Evolutionary conservation across 805 yeast species (phyloP).

Genomic region (Candida caryicola): DNA sequence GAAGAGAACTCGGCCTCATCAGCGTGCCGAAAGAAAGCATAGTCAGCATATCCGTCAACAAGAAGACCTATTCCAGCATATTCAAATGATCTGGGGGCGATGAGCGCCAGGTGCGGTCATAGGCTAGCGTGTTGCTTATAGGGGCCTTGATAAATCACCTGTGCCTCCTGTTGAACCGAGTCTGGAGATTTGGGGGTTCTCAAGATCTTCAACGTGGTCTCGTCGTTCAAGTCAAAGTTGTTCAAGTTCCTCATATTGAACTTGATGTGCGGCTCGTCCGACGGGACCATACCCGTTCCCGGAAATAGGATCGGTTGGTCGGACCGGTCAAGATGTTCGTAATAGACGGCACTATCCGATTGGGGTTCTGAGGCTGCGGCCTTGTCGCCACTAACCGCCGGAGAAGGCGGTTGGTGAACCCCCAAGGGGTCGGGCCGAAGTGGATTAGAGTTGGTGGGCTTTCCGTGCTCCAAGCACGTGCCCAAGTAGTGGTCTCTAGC

Average conservation of each 20-base stretch:
- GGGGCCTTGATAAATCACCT: not conserved
- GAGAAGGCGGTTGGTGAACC: too few relatives aligned
- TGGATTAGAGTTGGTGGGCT: not conserved
- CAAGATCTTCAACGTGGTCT: not conserved
- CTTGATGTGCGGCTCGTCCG: not conserved
- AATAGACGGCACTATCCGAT: not conserved
- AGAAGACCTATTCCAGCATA: constrained; percentile 13
- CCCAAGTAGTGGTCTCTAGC: constrained; percentile 50
- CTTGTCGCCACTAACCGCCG: too few relatives aligned
- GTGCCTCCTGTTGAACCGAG: not conserved
- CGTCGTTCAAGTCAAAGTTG: not conserved
- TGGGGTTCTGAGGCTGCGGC: not conserved
- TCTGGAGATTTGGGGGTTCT: not conserved
- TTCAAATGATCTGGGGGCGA: constrained; percentile 2
- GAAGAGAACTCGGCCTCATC: constrained; percentile 24
- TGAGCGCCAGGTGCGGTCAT: too few relatives aligned
- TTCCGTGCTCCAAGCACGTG: constrained; percentile 42
- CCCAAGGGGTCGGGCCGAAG: not conserved
- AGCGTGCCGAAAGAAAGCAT: constrained; percentile 23
- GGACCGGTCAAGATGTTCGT: not conserved
- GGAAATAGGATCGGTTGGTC: not conserved
- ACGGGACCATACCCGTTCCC: too few relatives aligned
- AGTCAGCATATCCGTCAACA: constrained; percentile 19
- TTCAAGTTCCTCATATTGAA: not conserved
- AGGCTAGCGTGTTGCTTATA: not conserved